Base-by-base conservation (phyloP, 768 basidiomycete species). In the Mycena vitilis region DNA sequence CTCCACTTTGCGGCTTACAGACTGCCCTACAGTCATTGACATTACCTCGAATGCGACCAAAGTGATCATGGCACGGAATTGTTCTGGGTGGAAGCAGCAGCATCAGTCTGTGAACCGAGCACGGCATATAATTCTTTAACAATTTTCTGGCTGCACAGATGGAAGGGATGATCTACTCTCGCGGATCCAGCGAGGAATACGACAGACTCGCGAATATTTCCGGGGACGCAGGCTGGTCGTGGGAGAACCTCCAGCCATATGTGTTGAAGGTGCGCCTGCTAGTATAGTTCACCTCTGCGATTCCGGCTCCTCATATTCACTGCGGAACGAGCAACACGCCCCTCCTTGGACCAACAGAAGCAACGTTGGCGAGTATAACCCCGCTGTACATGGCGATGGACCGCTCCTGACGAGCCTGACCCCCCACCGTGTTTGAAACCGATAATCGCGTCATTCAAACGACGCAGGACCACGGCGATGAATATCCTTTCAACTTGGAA, bases 401-500 rank as follows among this genome's bases (percentile, higher is more conserved):
- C 75, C 78, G 2, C 70, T 74, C 34, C 54, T 61, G 30, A 69
- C 75, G 44, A 63, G 71, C 44, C 66, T 75, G 30, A 64, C 69
- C 2, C 18, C 64, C 72, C 2, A 72, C 25, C 16, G 45, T 68
- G 9, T 57, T n/a, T n/a, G 66, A 69, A 20, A n/a, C 70, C 36
- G 76, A 77, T 65, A 30, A 40, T 2, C 71, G 67, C 0, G 71
- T 75, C 20, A 63, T 77, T n/a, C 42, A 69, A 15, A 72, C 74
- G 3, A 71, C 78, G 2, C 5, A 59, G 11, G 60, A 76, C 47
- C 51, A 74, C 10, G 30, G 44, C 2, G 55, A 59, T 1, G 58
- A 73, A 22, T 81, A 77, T 53, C 77, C 76, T 0, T 79, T 66
- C 60, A 77, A 76, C 37, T 16, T 66, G 25, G 80, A 81, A 12